Conservation (phyloP, 208 protist genomes). For the Trypanosoma vivax region DNA sequence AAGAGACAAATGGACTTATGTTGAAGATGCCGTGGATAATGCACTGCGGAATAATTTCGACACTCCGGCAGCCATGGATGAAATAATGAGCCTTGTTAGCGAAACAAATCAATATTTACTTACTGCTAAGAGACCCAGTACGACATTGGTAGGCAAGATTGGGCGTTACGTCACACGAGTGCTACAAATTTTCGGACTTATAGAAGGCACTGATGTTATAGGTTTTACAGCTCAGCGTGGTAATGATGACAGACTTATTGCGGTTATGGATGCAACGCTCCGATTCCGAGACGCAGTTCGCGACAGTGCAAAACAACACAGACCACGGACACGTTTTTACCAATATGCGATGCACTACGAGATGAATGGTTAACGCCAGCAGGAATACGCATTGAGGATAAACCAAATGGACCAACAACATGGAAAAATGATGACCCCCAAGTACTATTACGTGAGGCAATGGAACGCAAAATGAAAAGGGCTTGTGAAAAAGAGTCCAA, state of each 20-base stretch:
- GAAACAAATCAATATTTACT: constrained; percentile 84
- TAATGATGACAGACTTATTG: constrained; percentile 27
- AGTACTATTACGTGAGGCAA: constrained; percentile 44
- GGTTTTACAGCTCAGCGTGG: constrained; percentile 32
- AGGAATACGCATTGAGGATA: constrained; percentile 81
- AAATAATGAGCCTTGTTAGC: constrained; percentile 70
- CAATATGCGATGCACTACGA: constrained; percentile 67
- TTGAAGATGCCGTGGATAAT: constrained; percentile 72
- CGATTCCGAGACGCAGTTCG: constrained; percentile 72
- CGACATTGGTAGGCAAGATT: constrained; percentile 70
- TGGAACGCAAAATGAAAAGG: constrained; percentile 33
- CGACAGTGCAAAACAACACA: constrained; percentile 21
- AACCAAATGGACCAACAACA: constrained; percentile 47
- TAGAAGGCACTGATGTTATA: constrained; percentile 63
- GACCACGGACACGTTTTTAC: constrained; percentile 35
- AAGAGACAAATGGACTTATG: constrained; percentile 22
- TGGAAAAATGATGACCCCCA: constrained; percentile 76
- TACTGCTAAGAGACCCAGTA: constrained; percentile 25
- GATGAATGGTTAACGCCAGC: constrained; percentile 74
- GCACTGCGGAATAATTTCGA: constrained; percentile 93
- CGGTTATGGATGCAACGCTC: constrained; percentile 63
- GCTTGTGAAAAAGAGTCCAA: constrained; percentile 36
- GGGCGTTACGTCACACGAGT: constrained; percentile 88
- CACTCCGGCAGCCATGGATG: constrained; percentile 74
- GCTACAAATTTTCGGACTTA: constrained; percentile 90